phyloP scores from a whole-genome alignment of 768 basidiomycete species.

The Leucosporidium yakuticum region DNA sequence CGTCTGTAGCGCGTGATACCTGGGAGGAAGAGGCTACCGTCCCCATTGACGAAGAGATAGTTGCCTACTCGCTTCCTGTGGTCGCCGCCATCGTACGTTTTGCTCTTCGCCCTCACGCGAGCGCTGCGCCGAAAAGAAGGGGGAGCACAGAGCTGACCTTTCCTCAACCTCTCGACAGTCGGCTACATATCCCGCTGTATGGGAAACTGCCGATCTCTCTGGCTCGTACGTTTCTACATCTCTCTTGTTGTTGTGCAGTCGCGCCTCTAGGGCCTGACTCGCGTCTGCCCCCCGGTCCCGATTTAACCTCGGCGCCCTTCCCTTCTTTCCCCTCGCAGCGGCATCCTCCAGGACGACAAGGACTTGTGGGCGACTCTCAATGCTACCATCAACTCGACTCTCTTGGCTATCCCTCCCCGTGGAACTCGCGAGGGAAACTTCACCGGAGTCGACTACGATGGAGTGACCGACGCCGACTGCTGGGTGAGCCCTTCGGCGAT shows the following conservation, averaged over 20 bases:
- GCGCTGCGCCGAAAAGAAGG: too few species aligned
- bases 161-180: neutral
- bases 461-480: constrained; percentile 17
- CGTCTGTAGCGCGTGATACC: too few species aligned
- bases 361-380: constrained; percentile 31
- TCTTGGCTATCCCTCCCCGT: constrained; percentile 40
- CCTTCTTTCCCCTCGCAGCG: neutral
- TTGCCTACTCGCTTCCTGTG: too few species aligned
- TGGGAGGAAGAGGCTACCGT: too few species aligned
- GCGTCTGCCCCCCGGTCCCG: neutral
- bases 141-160: neutral
- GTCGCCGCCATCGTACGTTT: too few species aligned
- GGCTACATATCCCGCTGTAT: constrained; percentile 17
- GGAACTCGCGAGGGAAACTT: constrained; percentile 43
- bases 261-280: neutral
- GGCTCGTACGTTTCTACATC: neutral
- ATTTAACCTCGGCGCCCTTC: neutral
- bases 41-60: too few species aligned
- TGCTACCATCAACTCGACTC: constrained; percentile 35
- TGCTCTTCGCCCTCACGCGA: too few species aligned
- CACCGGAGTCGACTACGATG: constrained; percentile 18
- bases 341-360: neutral
- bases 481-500: neutral
- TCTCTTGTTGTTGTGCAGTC: neutral
- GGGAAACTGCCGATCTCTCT: constrained; percentile 26